phyloP scores from a whole-genome alignment of 306 rosid species.

The Sphenostylis stenocarpa region DNA sequence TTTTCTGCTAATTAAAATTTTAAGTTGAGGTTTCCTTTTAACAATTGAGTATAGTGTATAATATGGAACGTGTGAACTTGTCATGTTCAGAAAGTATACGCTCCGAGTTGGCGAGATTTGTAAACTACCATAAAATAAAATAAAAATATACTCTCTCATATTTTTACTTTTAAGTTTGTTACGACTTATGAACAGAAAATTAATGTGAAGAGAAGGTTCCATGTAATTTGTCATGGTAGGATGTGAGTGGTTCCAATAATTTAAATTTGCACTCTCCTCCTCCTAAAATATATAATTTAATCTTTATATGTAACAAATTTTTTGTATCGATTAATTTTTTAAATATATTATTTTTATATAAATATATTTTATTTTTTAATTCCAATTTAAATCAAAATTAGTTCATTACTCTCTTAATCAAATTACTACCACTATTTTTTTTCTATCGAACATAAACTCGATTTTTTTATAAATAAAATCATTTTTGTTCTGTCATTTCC shows the following conservation, averaged over 20 bases:
- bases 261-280: neutral
- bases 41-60: neutral
- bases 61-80: slow-evolving; percentile 8
- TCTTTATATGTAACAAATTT: too few relatives aligned
- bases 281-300: too few relatives aligned
- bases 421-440: too few relatives aligned
- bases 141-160: neutral
- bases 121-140: neutral
- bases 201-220: neutral
- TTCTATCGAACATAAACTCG: too few relatives aligned
- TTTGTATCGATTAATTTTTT: too few relatives aligned
- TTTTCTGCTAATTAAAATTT: neutral
- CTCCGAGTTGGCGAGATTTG: neutral
- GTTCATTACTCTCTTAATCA: too few relatives aligned
- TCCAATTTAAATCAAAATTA: too few relatives aligned
- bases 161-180: slow-evolving; percentile 16
- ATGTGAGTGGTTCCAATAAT: neutral
- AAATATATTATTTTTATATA: too few relatives aligned
- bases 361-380: too few relatives aligned
- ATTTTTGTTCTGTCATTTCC: too few relatives aligned
- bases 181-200: neutral
- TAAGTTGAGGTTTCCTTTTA: neutral
- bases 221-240: neutral
- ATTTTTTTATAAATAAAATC: too few relatives aligned
- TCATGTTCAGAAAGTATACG: neutral